Evolutionary conservation across 2,329 filamentous ascomycete species (phyloP), one percentile per base, ranked within the genome.

Genomic region (Dothidotthia symphoricarpi): DNA sequence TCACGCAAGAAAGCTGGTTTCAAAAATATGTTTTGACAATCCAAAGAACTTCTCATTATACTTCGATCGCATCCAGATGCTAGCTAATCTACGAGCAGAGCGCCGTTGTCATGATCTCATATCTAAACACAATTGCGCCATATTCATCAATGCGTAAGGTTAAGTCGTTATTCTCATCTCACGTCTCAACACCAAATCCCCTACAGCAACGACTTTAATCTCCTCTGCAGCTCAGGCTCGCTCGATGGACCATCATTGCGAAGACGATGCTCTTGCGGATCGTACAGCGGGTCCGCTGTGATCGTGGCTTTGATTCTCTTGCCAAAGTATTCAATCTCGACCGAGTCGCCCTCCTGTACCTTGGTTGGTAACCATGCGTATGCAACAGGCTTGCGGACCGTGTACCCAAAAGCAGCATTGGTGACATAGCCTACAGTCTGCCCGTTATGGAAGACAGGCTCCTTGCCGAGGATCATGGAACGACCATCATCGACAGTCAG

Each of bases 321-420:
- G 4, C 78, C 77, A 59, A 83, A 83, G 53, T 83, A 83, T 49
- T 81, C 78, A 39, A 83, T 70, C 52, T 82, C 77, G 0, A 83
- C 76, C 0, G 49, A 39, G 3, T 73, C 68, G 0, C 78, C 78
- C 28, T 77, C 72, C 0, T 36, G 40, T 2, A 81, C 52, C 2
- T 48, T 51, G 9, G 58, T 67, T 0, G 78, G 78, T 10, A 83
- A 60, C 65, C 77, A 81, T 0, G 78, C 74, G 55, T 77, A 82
- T 0, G 77, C 80, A 10, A 82, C 68, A 0, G 80, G 79, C 57
- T 76, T 80, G 16, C 76, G 62, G 8, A 83, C 55, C 0, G 75
- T 78, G 50, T 78, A 82, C 0, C 76, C 80, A 51, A 82, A 83
- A 0, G 75, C 78, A 1, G 80, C 74, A 34, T 71, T 82, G 2